phyloP scores from a whole-genome alignment of 257 asterid species.

The Orobanche coerulescens region DNA sequence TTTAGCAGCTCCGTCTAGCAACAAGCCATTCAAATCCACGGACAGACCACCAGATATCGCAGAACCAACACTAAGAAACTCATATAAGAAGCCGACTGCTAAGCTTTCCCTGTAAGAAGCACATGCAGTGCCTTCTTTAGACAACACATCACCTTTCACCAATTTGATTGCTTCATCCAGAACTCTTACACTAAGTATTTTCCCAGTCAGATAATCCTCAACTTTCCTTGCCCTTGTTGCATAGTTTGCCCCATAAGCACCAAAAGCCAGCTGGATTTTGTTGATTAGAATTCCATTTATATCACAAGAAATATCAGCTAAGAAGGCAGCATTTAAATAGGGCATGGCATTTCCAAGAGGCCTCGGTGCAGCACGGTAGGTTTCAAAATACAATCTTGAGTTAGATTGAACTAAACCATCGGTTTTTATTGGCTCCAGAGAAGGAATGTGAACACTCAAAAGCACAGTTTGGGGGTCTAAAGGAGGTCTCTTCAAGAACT shows the following conservation, averaged over 20 bases:
- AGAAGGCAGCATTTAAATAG: slow-evolving; percentile 54
- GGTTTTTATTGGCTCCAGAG: slow-evolving; percentile 20
- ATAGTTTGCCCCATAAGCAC: slow-evolving; percentile 57
- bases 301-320: slow-evolving; percentile 36
- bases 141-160: slow-evolving; percentile 39
- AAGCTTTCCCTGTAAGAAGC: slow-evolving; percentile 49
- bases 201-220: slow-evolving; percentile 46
- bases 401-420: slow-evolving; percentile 14
- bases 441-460: slow-evolving; percentile 47
- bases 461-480: slow-evolving; percentile 43
- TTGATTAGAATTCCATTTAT: slow-evolving; percentile 31
- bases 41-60: neutral
- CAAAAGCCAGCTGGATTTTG: slow-evolving; percentile 37
- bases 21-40: slow-evolving; percentile 7
- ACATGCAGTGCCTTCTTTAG: slow-evolving; percentile 47
- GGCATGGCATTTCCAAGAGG: slow-evolving; percentile 72
- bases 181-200: slow-evolving; percentile 27
- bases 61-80: slow-evolving; percentile 33
- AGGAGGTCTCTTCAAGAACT: slow-evolving; percentile 40
- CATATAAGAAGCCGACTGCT: slow-evolving; percentile 45
- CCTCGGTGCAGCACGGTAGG: slow-evolving; percentile 55
- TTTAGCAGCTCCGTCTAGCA: neutral
- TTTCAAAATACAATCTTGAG: slow-evolving; percentile 38
- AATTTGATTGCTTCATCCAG: slow-evolving; percentile 38
- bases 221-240: slow-evolving; percentile 44